Conservation (phyloP, 129 eudicot species). For the Chrysanthemum makinoi region DNA sequence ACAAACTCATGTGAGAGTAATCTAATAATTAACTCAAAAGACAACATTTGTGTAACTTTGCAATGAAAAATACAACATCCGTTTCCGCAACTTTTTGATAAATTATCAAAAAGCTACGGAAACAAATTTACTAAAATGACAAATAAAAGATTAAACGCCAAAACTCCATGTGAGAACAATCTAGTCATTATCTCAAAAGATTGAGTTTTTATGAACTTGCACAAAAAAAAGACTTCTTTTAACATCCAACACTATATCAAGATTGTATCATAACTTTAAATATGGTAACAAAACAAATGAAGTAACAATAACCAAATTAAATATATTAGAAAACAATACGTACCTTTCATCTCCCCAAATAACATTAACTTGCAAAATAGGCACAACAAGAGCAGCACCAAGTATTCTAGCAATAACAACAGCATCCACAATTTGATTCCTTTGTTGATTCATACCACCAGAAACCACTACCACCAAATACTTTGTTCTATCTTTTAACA, state of each 20-base stretch:
- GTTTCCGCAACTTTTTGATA: neutral
- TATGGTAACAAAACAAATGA: neutral
- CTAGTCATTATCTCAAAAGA: conserved; percentile 26
- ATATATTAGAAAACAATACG: conserved; percentile 20
- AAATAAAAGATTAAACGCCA: conserved; percentile 8
- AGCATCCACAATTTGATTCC: conserved; percentile 98
- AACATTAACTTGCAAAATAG: conserved; percentile 94
- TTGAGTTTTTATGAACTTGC: conserved; percentile 3
- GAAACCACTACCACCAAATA: conserved; percentile 90
- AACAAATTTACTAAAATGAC: conserved; percentile 10
- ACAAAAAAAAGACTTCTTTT: neutral
- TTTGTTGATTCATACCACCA: conserved; percentile 97
- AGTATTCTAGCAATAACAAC: conserved; percentile 96
- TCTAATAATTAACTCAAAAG: conserved; percentile 18
- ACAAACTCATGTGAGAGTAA: conserved; percentile 3
- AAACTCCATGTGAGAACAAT: conserved; percentile 27
- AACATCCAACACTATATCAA: conserved; percentile 9
- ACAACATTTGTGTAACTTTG: neutral
- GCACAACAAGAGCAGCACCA: conserved; percentile 95
- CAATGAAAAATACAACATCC: neutral
- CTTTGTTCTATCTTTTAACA: conserved; percentile 59
- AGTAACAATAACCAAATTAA: conserved; percentile 1
- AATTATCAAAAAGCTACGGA: no score
- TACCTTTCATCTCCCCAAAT: conserved; percentile 98
- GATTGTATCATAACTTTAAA: conserved; percentile 1